Evolutionary conservation across 148 eudicot species (phyloP).

Genomic region (Vaccinium corymbosum): DNA sequence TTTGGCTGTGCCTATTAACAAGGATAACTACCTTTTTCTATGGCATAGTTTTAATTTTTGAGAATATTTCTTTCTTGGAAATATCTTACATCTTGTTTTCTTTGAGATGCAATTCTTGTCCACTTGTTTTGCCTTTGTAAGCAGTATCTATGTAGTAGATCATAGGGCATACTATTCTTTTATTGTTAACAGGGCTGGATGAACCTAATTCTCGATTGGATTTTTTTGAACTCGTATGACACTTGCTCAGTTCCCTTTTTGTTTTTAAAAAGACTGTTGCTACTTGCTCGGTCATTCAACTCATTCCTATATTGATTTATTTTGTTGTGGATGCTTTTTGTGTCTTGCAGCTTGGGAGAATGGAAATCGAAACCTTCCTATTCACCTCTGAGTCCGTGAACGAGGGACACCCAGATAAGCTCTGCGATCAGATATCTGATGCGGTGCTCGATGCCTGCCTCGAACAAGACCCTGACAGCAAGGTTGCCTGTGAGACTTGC

Average conservation of each 20-base stretch:
- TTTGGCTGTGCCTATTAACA: background rate
- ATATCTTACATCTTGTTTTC: background rate
- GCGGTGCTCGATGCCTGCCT: constrained; percentile 28
- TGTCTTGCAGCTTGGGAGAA: constrained; percentile 9
- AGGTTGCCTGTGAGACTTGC: constrained; percentile 29
- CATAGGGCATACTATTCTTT: background rate
- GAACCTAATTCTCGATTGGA: background rate
- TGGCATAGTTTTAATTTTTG: background rate
- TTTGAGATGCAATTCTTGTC: background rate
- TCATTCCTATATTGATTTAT: background rate
- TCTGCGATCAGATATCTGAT: constrained; percentile 29
- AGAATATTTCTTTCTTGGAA: background rate
- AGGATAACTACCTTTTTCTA: background rate
- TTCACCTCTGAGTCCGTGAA: constrained; percentile 26
- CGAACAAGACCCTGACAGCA: constrained; percentile 25
- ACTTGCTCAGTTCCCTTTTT: background rate
- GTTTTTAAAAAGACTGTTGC: background rate
- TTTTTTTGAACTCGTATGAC: background rate
- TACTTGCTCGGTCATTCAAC: background rate
- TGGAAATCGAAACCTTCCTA: constrained; percentile 22
- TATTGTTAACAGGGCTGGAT: background rate
- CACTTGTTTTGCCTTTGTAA: background rate
- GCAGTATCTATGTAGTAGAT: background rate
- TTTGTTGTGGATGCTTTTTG: background rate
- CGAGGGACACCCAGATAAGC: constrained; percentile 28